Evolutionary conservation across 768 basidiomycete genomes (phyloP).

Genomic region (Auriculariales sp.): DNA sequence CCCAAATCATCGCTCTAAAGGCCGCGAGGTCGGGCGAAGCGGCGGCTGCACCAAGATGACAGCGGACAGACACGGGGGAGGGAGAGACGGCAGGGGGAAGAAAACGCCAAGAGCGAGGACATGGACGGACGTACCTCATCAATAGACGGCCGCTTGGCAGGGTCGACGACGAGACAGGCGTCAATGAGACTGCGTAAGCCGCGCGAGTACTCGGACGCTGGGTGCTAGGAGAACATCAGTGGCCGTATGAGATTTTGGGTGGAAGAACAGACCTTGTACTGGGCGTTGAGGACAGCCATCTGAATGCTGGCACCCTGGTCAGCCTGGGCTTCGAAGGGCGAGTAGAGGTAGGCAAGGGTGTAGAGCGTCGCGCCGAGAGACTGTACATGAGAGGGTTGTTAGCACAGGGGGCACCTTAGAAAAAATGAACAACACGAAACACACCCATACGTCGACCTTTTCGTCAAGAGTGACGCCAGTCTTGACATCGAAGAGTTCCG

Average conservation of each 20-base stretch:
- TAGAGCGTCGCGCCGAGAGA: conserved; percentile 92
- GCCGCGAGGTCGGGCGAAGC: too few species aligned
- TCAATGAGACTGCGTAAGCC: conserved; percentile 74
- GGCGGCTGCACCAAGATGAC: too few species aligned
- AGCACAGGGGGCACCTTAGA: too few species aligned
- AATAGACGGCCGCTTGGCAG: conserved; percentile 72
- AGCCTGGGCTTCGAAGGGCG: conserved; percentile 87
- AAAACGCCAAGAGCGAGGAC: too few species aligned
- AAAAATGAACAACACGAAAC: conserved; percentile 12
- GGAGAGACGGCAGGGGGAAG: too few species aligned
- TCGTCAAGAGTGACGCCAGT: conserved; percentile 78
- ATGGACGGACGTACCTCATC: conserved; percentile 50
- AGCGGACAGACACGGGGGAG: too few species aligned
- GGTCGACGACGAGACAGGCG: conserved; percentile 70
- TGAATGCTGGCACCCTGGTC: conserved; percentile 89
- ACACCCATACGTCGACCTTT: conserved; percentile 93
- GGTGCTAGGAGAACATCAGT: conserved; percentile 45
- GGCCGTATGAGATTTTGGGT: background rate
- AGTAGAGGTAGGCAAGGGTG: conserved; percentile 88
- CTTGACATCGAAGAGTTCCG: conserved; percentile 95
- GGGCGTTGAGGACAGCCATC: conserved; percentile 90
- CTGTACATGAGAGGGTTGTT: conserved; percentile 24
- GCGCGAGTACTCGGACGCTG: conserved; percentile 70
- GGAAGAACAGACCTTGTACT: conserved; percentile 13
- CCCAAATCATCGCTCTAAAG: too few species aligned